Base-by-base conservation (phyloP, 768 basidiomycete species). In the Chiua virens region DNA sequence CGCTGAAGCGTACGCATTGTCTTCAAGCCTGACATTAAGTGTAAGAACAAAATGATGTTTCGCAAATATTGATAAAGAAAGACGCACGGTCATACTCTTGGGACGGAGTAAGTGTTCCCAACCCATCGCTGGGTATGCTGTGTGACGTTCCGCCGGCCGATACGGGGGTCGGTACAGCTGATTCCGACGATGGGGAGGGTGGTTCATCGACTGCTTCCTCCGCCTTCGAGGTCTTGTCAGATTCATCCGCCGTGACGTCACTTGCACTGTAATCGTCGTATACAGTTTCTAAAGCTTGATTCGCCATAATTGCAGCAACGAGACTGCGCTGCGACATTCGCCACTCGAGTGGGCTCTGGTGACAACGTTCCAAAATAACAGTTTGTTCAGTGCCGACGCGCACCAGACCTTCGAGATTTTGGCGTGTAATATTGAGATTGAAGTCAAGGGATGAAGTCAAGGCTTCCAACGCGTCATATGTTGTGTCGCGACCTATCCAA, bases 281-380 rank as follows among this genome's bases (percentile, higher is more conserved):
- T 4, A 55, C 47, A 5, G 46, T 38, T 25, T 57, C 58, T 37
- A 63, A 30, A 3, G 59, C 47, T 35, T 68, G 61, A 17, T 57
- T 55, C 8, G 57, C 43, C 13, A 68, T 42, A 17, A 68, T 64
- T 3, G 58, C 63, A 42, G 71, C 59, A 23, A 63, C 45, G 25
- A 69, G 68, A 50, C 72, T 74, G 23, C 71, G 67, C 25, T 74
- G 75, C 15, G 77, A 78, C 62, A 71, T 69, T 28, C 78, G 65
- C 75, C 74, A 77, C 42, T 78, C 77, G 36, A 76, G 70, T 0
- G 77, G 71, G 8, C 68, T 71, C 39, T 66, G 69, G 59, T 76
- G 68, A 42, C 67, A 72, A 37, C 53, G 65, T 48, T 71, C 70
- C 28, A 73, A 61, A 23, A 73, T 70, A 13, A 65, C 54, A 3